Conservation (phyloP, 257 asterid species). For the Mentha longifolia region DNA sequence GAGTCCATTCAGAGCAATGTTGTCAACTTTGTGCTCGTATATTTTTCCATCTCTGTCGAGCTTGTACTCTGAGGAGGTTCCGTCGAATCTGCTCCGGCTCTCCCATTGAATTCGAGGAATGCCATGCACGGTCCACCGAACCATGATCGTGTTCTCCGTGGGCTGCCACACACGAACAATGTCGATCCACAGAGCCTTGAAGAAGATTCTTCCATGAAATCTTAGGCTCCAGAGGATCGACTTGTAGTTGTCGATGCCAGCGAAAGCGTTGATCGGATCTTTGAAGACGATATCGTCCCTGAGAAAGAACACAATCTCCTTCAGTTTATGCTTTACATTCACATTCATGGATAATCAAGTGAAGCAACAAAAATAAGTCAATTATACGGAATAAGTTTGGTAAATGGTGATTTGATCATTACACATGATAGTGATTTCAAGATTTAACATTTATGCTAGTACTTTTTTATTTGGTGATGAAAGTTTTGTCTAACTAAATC, state of each 20-base stretch:
- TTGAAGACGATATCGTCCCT: constrained; percentile 88
- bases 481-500: background rate
- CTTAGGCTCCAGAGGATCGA: constrained; percentile 84
- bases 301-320: constrained; percentile 3
- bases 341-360: no score
- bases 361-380: no score
- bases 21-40: constrained; percentile 82
- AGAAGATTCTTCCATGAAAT: constrained; percentile 77
- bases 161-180: constrained; percentile 94
- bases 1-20: constrained; percentile 67
- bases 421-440: no score
- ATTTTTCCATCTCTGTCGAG: constrained; percentile 84
- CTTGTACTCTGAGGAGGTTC: constrained; percentile 88
- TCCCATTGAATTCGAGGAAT: constrained; percentile 93
- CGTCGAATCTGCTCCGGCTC: constrained; percentile 79
- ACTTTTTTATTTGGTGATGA: no score
- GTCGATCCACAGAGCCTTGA: constrained; percentile 81
- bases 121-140: constrained; percentile 94
- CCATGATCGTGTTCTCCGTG: constrained; percentile 71
- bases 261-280: constrained; percentile 77
- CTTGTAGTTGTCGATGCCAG: constrained; percentile 80
- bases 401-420: no score
- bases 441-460: no score
- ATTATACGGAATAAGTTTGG: no score
- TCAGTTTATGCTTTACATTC: no score